phyloP scores from a whole-genome alignment of 2,329 filamentous ascomycete species.

The Orbilia oligospora region DNA sequence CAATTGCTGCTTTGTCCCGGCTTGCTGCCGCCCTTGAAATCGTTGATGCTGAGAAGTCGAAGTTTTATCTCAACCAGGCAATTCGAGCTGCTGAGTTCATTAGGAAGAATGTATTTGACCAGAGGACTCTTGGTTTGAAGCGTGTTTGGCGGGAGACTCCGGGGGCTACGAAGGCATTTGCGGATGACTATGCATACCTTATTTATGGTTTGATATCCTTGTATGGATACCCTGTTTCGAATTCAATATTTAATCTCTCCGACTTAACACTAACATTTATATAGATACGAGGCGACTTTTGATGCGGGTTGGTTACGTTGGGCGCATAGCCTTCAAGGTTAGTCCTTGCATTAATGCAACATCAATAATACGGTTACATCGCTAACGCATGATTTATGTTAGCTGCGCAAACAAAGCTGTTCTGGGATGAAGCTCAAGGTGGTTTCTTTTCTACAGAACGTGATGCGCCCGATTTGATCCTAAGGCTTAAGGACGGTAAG shows the following conservation, averaged over 20 bases:
- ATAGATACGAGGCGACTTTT: constrained; percentile 78
- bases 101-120: constrained; percentile 79
- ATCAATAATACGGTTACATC: background rate
- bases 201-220: constrained; percentile 86
- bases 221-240: constrained; percentile 66
- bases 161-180: constrained; percentile 80
- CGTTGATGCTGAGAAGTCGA: constrained; percentile 73
- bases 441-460: constrained; percentile 81
- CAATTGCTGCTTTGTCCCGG: constrained; percentile 84
- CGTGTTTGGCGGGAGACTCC: constrained; percentile 80
- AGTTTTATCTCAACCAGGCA: constrained; percentile 77
- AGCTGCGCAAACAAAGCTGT: constrained; percentile 81
- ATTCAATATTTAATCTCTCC: background rate
- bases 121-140: constrained; percentile 75
- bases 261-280: constrained; percentile 14
- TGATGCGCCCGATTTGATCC: constrained; percentile 78
- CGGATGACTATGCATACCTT: constrained; percentile 94
- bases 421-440: constrained; percentile 76
- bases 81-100: constrained; percentile 80
- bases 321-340: constrained; percentile 84
- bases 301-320: constrained; percentile 82
- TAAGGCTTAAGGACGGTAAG: constrained; percentile 85
- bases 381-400: background rate
- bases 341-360: constrained; percentile 63
- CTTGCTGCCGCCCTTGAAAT: constrained; percentile 78